A percentile compares a stretch with the other conserved stretches of the same genome.
phyloP scores from a whole-genome alignment of 345 rosid species.

The Gossypium sturtianum region DNA sequence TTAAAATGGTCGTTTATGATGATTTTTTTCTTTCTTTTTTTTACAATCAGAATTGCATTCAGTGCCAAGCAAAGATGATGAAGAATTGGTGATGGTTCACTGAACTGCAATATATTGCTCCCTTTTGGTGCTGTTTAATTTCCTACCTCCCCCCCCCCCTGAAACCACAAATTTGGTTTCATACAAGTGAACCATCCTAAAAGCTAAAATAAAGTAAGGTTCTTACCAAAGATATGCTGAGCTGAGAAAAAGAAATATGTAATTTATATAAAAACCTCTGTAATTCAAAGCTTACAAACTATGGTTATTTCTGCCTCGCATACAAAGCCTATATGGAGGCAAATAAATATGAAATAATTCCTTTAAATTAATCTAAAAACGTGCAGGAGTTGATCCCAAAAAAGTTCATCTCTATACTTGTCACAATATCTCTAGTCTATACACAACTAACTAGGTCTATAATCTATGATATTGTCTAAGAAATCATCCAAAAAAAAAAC shows the following conservation, averaged over 20 bases:
- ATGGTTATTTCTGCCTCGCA: neutral
- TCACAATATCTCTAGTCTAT: neutral
- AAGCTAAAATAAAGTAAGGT: neutral
- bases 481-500: slow-evolving; percentile 1
- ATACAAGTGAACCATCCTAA: neutral
- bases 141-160: neutral
- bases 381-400: neutral
- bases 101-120: neutral
- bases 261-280: neutral
- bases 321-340: neutral
- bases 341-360: neutral
- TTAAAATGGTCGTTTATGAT: neutral
- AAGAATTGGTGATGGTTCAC: neutral
- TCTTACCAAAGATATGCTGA: neutral
- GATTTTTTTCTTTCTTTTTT: neutral
- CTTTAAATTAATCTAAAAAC: neutral
- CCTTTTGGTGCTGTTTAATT: neutral
- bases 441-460: neutral
- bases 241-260: neutral
- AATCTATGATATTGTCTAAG: neutral
- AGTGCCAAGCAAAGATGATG: slow-evolving; percentile 6
- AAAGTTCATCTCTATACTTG: neutral
- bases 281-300: neutral
- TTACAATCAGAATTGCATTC: slow-evolving; percentile 1
- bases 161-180: neutral